Evolutionary conservation across 2,329 filamentous ascomycete genomes (phyloP).

Genomic region (Metarhizium rileyi): DNA sequence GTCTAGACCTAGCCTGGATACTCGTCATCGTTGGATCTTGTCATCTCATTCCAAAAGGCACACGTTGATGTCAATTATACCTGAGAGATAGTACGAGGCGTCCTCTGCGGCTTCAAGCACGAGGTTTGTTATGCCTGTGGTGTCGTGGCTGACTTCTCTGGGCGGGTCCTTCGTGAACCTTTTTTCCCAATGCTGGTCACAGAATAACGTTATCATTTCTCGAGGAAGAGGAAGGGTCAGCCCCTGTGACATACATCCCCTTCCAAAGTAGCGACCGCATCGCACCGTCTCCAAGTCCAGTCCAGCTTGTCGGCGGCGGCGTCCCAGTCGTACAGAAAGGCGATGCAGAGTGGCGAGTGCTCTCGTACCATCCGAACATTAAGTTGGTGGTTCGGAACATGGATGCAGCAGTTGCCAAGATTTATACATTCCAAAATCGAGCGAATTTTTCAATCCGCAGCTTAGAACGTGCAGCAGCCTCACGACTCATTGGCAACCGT

Average conservation of each 20-base stretch:
- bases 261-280: slow-evolving; percentile 6
- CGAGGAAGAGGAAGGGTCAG: slow-evolving; percentile 15
- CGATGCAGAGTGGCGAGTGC: slow-evolving; percentile 13
- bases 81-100: slow-evolving; percentile 22
- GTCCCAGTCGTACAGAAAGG: slow-evolving; percentile 9
- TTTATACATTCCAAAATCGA: slow-evolving; percentile 11
- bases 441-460: slow-evolving; percentile 6
- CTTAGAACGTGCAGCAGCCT: slow-evolving; percentile 16
- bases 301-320: not conserved
- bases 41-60: slow-evolving; percentile 17
- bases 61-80: slow-evolving; percentile 24
- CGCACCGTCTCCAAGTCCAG: slow-evolving; percentile 4
- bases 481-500: slow-evolving; percentile 8
- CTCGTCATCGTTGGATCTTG: slow-evolving; percentile 12
- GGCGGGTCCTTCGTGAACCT: slow-evolving; percentile 13
- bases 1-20: not conserved
- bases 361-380: slow-evolving; percentile 14
- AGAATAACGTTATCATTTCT: slow-evolving; percentile 18
- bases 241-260: slow-evolving; percentile 9
- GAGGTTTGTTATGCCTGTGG: slow-evolving; percentile 13
- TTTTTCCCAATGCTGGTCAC: slow-evolving; percentile 13
- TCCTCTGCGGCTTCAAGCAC: slow-evolving; percentile 18
- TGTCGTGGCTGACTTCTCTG: slow-evolving; percentile 12
- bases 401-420: slow-evolving; percentile 13
- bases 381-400: slow-evolving; percentile 7